phyloP scores from a whole-genome alignment of 306 rosid species.

The Pyrus bretschneideri region DNA sequence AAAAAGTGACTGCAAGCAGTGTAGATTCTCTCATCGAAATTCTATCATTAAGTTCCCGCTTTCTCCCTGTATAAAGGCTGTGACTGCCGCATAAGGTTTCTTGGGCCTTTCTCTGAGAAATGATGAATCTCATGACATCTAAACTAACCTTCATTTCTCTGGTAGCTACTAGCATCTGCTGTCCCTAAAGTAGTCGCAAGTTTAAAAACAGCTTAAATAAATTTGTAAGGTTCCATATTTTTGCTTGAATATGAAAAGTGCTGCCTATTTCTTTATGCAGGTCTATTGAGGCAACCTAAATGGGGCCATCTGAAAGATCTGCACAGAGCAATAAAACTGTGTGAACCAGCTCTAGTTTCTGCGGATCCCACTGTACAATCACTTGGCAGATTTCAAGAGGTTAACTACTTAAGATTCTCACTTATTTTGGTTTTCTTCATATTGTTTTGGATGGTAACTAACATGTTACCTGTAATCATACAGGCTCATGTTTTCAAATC shows the following conservation, averaged over 20 bases:
- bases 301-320: slow-evolving; percentile 99
- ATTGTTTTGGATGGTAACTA: slow-evolving; percentile 8
- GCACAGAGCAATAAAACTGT: slow-evolving; percentile 85
- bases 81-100: background rate
- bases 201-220: background rate
- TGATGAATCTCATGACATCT: too few relatives aligned
- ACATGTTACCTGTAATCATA: slow-evolving; percentile 4
- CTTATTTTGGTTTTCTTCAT: slow-evolving; percentile 5
- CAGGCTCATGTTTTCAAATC: slow-evolving; percentile 91
- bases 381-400: slow-evolving; percentile 79
- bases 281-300: slow-evolving; percentile 75
- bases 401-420: slow-evolving; percentile 21
- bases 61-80: background rate
- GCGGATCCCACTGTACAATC: slow-evolving; percentile 56
- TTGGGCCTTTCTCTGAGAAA: background rate
- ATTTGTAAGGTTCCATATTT: background rate
- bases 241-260: slow-evolving; percentile 10
- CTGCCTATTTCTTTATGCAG: slow-evolving; percentile 33
- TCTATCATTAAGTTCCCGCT: background rate
- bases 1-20: slow-evolving; percentile 1
- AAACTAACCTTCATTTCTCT: background rate
- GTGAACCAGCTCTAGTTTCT: slow-evolving; percentile 86
- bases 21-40: background rate
- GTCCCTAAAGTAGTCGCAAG: background rate
- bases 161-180: background rate